phyloP scores from a whole-genome alignment of 345 rosid genomes.

The Raphanus raphanistrum region DNA sequence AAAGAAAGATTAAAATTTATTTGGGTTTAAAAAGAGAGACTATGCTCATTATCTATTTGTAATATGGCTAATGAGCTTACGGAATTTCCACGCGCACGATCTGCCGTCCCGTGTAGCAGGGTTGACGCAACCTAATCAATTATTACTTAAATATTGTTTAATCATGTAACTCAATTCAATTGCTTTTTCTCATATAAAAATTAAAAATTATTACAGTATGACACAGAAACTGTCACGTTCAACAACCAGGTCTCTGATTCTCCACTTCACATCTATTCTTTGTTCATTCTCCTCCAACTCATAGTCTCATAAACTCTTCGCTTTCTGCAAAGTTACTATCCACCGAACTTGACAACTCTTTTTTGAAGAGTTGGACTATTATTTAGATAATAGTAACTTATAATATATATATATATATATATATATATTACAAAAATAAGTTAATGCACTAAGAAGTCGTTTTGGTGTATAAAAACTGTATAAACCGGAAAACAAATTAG shows the following conservation, averaged over 20 bases:
- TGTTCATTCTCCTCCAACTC: not conserved
- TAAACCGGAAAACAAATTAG: no score
- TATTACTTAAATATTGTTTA: conserved; percentile 18
- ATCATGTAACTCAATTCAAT: conserved; percentile 19
- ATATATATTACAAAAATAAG: no score
- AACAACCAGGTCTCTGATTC: conserved; percentile 38
- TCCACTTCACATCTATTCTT: conserved; percentile 28
- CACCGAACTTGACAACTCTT: not conserved
- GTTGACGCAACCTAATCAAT: conserved; percentile 36
- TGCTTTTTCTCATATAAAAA: not conserved
- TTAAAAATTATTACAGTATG: not conserved
- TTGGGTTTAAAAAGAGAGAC: no score
- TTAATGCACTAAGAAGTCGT: no score
- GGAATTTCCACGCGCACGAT: conserved; percentile 35
- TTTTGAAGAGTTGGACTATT: no score
- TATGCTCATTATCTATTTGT: not conserved
- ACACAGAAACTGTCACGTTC: conserved; percentile 39
- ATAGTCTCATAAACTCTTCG: not conserved
- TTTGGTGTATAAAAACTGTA: no score
- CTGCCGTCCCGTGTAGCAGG: conserved; percentile 26
- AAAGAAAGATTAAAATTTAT: no score
- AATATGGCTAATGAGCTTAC: conserved; percentile 10
- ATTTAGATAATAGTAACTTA: no score
- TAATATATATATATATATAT: no score
- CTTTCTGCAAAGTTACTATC: conserved; percentile 8